Base-by-base conservation (phyloP, 345 rosid genomes). In the Melastoma malabathricum region DNA sequence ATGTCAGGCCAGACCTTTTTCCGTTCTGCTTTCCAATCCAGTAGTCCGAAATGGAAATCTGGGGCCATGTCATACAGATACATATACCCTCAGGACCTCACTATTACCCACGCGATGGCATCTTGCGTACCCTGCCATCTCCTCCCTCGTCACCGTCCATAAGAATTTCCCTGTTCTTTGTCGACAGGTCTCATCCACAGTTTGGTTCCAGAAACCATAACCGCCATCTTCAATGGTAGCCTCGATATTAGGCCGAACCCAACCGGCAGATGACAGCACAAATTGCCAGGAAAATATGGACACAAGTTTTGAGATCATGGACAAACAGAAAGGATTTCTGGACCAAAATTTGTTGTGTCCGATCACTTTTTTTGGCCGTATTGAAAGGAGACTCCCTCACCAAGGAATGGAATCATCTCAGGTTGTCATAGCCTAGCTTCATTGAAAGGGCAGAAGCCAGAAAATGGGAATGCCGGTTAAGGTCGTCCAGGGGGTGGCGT, bases 41-140 rank as follows among this genome's bases (percentile, higher is more conserved):
- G 68, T 31, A 87, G 76, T 44, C 70, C 93, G 44, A 92, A 92
- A 68, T 92, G 98, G 55, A 87, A 92, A 68, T 84, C 89, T 0
- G 95, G 75, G 41, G 74, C 78, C 68, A 92, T 72, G 69, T 92
- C 94, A 63, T 88, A 92, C 99, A 92, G 79, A 69, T 67, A 92
- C 20, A 69, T 67, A 92, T 18, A 92, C 81, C 67, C 72, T 84
- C 49, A 88, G 86, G 8, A 29, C 56, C 61, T 18, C 10, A 10
- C 43, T 63, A 56, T 3, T 59, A 51, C 53, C 31, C 31, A 38
- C 64, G 67, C 18, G 38, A 55, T 5, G 5, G 6, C 38, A 31
- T 5, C 38, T 5, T 31, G 38, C 38, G 9, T 9, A 5, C 38
- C 2, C 10, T 7, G 3, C 38, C 6, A 31, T 31, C 38, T 31